Conservation (phyloP, 345 rosid genomes). For the Camelina sativa region DNA sequence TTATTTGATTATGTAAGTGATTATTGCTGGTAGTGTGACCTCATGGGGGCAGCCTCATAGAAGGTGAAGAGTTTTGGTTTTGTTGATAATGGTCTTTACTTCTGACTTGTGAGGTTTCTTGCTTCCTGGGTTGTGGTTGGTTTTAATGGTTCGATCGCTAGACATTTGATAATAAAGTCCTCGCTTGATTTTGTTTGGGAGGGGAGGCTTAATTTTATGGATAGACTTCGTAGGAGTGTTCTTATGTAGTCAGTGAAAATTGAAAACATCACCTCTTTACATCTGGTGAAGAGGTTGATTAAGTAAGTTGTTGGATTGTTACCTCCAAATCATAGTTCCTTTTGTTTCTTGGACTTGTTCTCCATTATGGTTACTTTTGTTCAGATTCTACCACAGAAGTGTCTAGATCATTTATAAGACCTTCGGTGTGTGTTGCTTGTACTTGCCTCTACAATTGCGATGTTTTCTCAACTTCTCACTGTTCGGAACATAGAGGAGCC, state of each 20-base stretch:
- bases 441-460: neutral
- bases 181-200: neutral
- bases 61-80: neutral
- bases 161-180: no score
- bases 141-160: neutral
- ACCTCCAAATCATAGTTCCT: no score
- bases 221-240: no score
- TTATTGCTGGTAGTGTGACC: neutral
- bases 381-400: neutral
- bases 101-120: neutral
- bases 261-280: no score
- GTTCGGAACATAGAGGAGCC: neutral
- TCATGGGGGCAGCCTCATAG: neutral
- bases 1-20: neutral
- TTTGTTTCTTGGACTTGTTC: no score
- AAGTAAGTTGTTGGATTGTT: no score
- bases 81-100: no score
- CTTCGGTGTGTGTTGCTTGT: neutral
- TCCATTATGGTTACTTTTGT: no score
- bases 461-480: neutral
- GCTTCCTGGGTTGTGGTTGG: neutral
- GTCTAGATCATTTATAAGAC: no score
- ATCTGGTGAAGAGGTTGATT: no score
- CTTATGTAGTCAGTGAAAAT: no score
- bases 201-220: no score